phyloP scores from a whole-genome alignment of 352 stramenopile genomes.

The Phytophthora chlamydospora region DNA sequence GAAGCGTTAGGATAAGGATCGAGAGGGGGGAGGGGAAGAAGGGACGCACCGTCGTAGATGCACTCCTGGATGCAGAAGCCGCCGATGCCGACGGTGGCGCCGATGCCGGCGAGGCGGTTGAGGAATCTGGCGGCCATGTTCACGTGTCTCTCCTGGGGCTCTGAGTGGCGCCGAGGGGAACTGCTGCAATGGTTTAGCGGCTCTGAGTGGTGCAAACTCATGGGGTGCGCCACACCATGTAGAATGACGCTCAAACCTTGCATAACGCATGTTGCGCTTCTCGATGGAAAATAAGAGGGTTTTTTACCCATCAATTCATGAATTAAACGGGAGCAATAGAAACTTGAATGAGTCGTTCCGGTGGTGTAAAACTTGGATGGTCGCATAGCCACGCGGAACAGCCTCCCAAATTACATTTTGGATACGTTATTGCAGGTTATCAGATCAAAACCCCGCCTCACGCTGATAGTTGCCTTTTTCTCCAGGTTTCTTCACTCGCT shows the following conservation, averaged over 20 bases:
- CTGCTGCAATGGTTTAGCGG: slow-evolving; percentile 20
- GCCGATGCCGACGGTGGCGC: slow-evolving; percentile 65
- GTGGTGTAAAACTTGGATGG: slow-evolving; percentile 8
- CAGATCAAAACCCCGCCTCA: neutral
- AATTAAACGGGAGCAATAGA: neutral
- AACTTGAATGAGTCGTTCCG: slow-evolving; percentile 16
- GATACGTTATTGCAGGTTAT: slow-evolving; percentile 10
- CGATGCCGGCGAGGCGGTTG: slow-evolving; percentile 69
- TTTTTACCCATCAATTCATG: slow-evolving; percentile 12
- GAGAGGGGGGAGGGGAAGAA: neutral
- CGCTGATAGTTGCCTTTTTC: slow-evolving; percentile 18
- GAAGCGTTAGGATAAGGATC: slow-evolving; percentile 9
- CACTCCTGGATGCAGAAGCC: slow-evolving; percentile 77
- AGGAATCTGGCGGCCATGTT: slow-evolving; percentile 78
- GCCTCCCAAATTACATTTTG: neutral
- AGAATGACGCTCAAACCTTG: slow-evolving; percentile 16
- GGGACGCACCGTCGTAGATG: slow-evolving; percentile 82
- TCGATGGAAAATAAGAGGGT: slow-evolving; percentile 1
- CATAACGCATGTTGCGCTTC: slow-evolving; percentile 12
- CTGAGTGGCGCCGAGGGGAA: slow-evolving; percentile 20
- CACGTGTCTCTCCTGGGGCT: slow-evolving; percentile 33
- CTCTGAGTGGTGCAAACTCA: slow-evolving; percentile 15
- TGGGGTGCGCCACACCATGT: slow-evolving; percentile 20
- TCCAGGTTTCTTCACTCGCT: neutral
- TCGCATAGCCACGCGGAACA: slow-evolving; percentile 11